phyloP scores from a whole-genome alignment of 148 eudicot species.

The Persicaria tinctoria region DNA sequence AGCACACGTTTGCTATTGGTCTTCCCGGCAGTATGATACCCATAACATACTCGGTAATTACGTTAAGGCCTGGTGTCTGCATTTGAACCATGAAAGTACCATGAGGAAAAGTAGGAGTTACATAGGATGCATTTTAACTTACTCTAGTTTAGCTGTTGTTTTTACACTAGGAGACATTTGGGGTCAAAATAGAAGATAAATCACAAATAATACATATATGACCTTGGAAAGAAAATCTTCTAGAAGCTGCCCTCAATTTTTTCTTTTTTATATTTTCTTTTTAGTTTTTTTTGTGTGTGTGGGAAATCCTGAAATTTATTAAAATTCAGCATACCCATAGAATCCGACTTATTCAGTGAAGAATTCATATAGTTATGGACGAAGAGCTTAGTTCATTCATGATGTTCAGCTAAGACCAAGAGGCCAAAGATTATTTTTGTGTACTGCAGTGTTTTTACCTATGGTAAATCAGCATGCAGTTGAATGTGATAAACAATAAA shows the following conservation, averaged over 20 bases:
- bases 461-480: background rate
- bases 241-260: no score
- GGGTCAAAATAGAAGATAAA: background rate
- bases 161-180: no score
- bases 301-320: no score
- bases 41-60: constrained; percentile 90
- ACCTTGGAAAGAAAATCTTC: no score
- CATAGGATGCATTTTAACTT: background rate
- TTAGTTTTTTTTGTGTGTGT: no score
- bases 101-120: background rate
- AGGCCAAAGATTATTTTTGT: no score
- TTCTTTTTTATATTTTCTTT: no score
- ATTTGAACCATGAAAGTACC: constrained; percentile 17
- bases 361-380: no score
- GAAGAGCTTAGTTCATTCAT: no score
- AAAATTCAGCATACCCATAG: no score
- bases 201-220: background rate
- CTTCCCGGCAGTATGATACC: constrained; percentile 88
- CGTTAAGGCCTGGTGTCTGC: constrained; percentile 97
- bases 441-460: background rate
- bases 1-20: constrained; percentile 98
- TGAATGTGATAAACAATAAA: background rate
- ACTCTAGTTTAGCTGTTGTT: background rate
- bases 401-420: no score
- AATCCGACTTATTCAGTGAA: no score